A percentile compares a stretch with the other conserved stretches of the same genome.
phyloP scores from a whole-genome alignment of 2,329 filamentous ascomycete species.

The Sporothrix luriei region DNA sequence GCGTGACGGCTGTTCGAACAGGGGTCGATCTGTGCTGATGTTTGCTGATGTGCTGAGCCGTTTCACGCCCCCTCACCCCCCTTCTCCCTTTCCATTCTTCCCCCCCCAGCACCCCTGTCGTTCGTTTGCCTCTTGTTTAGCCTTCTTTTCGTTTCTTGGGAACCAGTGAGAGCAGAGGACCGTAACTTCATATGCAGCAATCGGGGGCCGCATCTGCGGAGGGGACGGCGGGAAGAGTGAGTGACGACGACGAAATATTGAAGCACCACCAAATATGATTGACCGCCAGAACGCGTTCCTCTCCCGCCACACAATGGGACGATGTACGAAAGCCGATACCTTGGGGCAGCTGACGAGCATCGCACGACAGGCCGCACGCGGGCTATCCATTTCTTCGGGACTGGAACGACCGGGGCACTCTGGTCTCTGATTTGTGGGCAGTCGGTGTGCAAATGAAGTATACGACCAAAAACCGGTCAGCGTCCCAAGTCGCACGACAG shows the following conservation, averaged over 20 bases:
- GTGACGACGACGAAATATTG: no score
- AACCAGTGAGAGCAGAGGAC: no score
- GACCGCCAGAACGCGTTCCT: no score
- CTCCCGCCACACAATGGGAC: no score
- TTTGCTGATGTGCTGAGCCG: neutral
- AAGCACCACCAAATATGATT: no score
- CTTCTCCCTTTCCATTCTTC: neutral
- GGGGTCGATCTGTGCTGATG: slow-evolving; percentile 14
- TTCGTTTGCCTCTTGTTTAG: no score
- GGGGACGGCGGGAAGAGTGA: no score
- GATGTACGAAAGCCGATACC: no score
- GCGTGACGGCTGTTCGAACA: slow-evolving; percentile 14
- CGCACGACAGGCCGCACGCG: neutral
- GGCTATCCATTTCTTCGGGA: slow-evolving; percentile 4
- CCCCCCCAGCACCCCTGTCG: neutral
- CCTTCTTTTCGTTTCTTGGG: no score
- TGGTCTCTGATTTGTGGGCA: neutral
- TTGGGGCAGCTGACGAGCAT: neutral
- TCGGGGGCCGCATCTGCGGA: neutral
- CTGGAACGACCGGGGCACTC: neutral
- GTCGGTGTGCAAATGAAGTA: neutral
- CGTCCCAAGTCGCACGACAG: neutral
- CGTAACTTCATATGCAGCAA: slow-evolving; percentile 14
- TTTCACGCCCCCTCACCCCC: slow-evolving; percentile 11
- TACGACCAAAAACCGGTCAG: no score